A percentile compares a stretch with the other conserved stretches of the same genome.
Conservation (phyloP, 192 early-diverging fungal genomes). For the Coemansia sp. region DNA sequence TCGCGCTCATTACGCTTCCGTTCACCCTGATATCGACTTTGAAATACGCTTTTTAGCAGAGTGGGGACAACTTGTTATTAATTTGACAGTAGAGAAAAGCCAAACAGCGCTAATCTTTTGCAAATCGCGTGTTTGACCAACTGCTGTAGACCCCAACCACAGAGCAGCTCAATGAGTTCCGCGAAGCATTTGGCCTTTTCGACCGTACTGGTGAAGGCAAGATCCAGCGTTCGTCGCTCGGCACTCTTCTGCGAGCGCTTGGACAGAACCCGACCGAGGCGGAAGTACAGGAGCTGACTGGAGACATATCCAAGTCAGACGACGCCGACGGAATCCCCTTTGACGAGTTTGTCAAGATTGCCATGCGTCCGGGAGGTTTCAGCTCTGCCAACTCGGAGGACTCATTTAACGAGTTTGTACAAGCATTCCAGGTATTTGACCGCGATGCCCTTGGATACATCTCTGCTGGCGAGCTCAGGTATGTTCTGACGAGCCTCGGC, state of each 20-base stretch:
- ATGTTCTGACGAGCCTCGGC: conserved; percentile 82
- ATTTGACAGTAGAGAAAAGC: neutral
- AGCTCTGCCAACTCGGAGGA: conserved; percentile 61
- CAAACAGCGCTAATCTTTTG: neutral
- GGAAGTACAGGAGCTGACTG: conserved; percentile 68
- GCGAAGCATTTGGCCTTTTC: conserved; percentile 79
- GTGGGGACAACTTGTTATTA: too few relatives aligned
- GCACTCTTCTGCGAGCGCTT: conserved; percentile 75
- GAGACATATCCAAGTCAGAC: conserved; percentile 48
- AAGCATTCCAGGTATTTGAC: conserved; percentile 89
- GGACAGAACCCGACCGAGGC: conserved; percentile 80
- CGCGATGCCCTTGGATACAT: conserved; percentile 79
- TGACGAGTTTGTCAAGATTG: conserved; percentile 71
- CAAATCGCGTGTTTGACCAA: neutral
- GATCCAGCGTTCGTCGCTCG: conserved; percentile 65
- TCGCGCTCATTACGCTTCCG: too few relatives aligned
- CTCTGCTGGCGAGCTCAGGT: conserved; percentile 74
- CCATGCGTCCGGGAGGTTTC: conserved; percentile 74
- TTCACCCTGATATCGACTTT: too few relatives aligned
- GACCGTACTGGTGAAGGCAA: conserved; percentile 76
- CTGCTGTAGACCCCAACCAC: conserved; percentile 25
- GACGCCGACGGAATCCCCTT: conserved; percentile 61
- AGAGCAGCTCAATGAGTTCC: conserved; percentile 65
- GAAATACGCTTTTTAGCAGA: too few relatives aligned
- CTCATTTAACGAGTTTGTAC: conserved; percentile 76